Conservation (phyloP, 2,329 filamentous ascomycete genomes). For the Fusarium illudens region DNA sequence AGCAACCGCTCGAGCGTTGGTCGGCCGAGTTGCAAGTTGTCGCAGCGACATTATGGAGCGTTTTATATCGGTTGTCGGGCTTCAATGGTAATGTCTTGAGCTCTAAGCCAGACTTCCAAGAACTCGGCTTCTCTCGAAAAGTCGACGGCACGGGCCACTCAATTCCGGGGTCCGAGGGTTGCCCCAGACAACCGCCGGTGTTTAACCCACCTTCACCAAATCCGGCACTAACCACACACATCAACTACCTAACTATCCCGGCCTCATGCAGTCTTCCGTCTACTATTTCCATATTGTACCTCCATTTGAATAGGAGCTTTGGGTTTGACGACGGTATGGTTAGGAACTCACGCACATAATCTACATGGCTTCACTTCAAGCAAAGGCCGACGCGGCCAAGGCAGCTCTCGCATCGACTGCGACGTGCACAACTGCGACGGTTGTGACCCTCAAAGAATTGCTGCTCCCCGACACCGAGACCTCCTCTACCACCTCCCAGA, state of each 20-base stretch:
- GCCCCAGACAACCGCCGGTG: constrained; percentile 49
- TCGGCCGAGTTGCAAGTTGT: constrained; percentile 10
- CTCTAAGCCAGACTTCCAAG: constrained; percentile 12
- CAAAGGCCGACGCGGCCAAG: constrained; percentile 61
- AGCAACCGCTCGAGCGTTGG: constrained; percentile 4
- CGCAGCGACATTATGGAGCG: constrained; percentile 28
- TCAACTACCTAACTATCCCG: constrained; percentile 23
- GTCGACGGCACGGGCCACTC: constrained; percentile 34
- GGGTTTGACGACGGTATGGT: constrained; percentile 47
- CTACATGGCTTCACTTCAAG: constrained; percentile 55
- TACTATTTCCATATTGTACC: constrained; percentile 34
- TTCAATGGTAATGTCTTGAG: constrained; percentile 10
- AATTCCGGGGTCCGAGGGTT: constrained; percentile 40
- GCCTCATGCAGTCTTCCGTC: constrained; percentile 29
- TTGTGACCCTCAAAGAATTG: constrained; percentile 58
- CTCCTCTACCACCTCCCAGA: constrained; percentile 38
- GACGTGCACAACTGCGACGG: constrained; percentile 62
- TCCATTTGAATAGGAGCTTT: constrained; percentile 38
- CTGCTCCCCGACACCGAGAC: constrained; percentile 49
- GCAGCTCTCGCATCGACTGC: constrained; percentile 60
- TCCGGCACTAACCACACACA: constrained; percentile 18
- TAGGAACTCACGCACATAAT: constrained; percentile 40
- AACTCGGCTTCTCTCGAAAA: constrained; percentile 33
- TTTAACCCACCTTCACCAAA: constrained; percentile 43
- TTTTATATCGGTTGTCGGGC: not conserved